Conservation (phyloP, 2,329 filamentous ascomycete genomes). For the Neofusicoccum parvum region DNA sequence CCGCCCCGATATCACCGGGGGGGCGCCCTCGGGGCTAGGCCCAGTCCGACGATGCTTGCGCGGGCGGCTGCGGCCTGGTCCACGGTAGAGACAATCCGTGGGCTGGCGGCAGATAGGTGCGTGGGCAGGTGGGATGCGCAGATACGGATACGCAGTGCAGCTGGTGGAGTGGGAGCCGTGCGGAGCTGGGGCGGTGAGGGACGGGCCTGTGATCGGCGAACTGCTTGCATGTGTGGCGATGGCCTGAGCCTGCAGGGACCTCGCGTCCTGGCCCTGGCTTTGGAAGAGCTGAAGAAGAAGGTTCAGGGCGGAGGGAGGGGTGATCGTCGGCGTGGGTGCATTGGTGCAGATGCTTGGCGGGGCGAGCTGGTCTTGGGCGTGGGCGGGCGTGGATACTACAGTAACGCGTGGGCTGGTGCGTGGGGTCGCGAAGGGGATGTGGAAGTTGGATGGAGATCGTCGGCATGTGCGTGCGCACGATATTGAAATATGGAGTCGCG, state of each 20-base stretch:
- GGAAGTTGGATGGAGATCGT: neutral
- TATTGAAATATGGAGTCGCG: neutral
- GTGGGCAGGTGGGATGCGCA: neutral
- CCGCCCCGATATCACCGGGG: too few relatives aligned
- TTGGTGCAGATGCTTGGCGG: neutral
- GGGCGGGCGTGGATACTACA: neutral
- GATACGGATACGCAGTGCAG: too few relatives aligned
- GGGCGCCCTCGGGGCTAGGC: too few relatives aligned
- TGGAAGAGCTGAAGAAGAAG: neutral
- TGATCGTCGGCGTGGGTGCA: neutral
- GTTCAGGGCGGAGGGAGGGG: neutral
- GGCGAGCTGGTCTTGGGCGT: neutral
- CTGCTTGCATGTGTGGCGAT: too few relatives aligned
- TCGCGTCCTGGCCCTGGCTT: neutral
- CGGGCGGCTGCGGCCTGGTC: too few relatives aligned
- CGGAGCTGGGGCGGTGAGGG: neutral
- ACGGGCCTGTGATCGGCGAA: too few relatives aligned
- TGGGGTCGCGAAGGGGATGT: neutral
- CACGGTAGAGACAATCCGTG: too few relatives aligned
- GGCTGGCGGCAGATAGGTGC: too few relatives aligned
- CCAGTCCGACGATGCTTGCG: too few relatives aligned
- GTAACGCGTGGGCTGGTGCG: neutral
- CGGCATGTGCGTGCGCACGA: neutral
- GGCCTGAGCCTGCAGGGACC: too few relatives aligned
- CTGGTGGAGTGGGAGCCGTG: too few relatives aligned